A percentile compares a stretch with the other conserved stretches of the same genome.
phyloP scores from a whole-genome alignment of 1,284 basidiomycete genomes.

The Apiotrichum laibachii region DNA sequence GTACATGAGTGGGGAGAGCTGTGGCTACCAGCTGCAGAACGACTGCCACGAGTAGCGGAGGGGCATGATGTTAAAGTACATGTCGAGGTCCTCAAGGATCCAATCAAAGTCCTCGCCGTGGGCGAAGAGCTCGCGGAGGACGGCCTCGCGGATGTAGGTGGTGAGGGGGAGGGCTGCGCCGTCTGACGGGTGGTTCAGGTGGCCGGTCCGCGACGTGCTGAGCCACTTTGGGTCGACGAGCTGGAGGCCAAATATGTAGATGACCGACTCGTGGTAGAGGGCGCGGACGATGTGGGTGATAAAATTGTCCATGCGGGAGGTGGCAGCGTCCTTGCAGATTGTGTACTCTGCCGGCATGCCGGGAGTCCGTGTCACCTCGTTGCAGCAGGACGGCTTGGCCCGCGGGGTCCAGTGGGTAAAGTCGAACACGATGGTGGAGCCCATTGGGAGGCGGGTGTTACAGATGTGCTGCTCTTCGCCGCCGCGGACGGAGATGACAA shows the following conservation, averaged over 20 bases:
- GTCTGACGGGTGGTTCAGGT: no score
- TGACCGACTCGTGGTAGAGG: neutral
- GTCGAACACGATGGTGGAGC: conserved; percentile 1
- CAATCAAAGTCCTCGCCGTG: no score
- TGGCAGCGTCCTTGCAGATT: no score
- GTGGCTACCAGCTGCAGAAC: neutral
- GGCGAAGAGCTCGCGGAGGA: no score
- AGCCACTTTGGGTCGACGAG: conserved; percentile 2
- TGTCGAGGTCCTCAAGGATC: neutral
- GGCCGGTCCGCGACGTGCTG: neutral
- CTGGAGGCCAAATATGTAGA: conserved; percentile 1
- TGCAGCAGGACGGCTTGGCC: no score
- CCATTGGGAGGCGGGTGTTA: neutral
- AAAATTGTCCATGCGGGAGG: neutral
- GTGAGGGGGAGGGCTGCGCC: neutral
- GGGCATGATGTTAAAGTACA: neutral
- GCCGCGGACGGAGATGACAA: neutral
- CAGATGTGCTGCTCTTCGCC: neutral
- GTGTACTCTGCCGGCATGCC: no score
- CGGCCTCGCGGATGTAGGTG: neutral
- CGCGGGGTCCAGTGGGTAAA: neutral
- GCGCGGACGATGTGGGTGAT: neutral
- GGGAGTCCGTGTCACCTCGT: no score
- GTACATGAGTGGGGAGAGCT: neutral
- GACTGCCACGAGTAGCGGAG: conserved; percentile 3